Percentiles rank a stretch among this genome's conserved stretches.
phyloP scores from a whole-genome alignment of 2,329 filamentous ascomycete genomes.

The Xylariaceae sp. region DNA sequence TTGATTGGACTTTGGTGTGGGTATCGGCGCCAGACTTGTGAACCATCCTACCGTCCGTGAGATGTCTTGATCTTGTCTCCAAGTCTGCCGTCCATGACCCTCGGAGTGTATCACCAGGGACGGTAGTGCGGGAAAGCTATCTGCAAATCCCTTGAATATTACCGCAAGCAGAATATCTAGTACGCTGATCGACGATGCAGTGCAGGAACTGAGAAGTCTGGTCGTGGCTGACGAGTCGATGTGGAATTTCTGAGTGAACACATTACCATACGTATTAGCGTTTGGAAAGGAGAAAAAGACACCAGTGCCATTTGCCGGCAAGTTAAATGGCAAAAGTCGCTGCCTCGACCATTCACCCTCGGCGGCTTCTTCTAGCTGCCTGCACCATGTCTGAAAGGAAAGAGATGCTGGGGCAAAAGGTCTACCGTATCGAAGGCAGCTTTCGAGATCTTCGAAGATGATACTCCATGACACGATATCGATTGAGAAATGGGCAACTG shows the following conservation, averaged over 20 bases:
- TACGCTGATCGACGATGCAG: background rate
- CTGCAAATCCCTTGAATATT: background rate
- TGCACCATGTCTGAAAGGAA: background rate
- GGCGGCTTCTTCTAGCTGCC: background rate
- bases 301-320: background rate
- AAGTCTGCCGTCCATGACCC: background rate
- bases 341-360: background rate
- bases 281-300: background rate
- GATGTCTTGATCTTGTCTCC: background rate
- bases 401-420: background rate
- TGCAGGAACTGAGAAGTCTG: background rate
- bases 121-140: background rate
- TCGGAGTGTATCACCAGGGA: background rate
- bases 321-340: background rate
- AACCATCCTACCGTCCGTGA: background rate
- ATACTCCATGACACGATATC: background rate
- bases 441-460: background rate
- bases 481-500: background rate
- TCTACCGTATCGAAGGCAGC: background rate
- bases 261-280: background rate
- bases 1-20: background rate
- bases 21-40: background rate
- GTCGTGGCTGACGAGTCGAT: background rate
- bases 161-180: background rate
- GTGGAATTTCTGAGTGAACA: background rate